phyloP scores from a whole-genome alignment of 1,284 basidiomycete species.

The Fomitopsis palustris region DNA sequence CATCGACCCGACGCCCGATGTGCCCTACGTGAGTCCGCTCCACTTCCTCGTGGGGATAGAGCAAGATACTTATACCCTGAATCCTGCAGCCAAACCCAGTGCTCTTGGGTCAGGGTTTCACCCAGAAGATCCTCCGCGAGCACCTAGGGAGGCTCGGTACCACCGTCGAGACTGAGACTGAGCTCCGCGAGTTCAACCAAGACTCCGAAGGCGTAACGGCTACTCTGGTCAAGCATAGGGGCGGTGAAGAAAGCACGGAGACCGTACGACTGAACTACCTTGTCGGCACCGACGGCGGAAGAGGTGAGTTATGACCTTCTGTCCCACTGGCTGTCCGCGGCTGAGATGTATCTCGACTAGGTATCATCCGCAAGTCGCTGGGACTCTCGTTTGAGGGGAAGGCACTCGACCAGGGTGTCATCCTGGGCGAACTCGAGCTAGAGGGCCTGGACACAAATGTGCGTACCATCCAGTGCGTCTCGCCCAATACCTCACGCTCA shows the following conservation, averaged over 20 bases:
- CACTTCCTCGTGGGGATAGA: too few species aligned
- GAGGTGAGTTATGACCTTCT: conserved; percentile 17
- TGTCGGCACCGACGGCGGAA: conserved; percentile 36
- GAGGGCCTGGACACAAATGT: conserved; percentile 21
- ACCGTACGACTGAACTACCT: conserved; percentile 22
- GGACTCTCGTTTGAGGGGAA: conserved; percentile 29
- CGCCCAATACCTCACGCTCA: not conserved
- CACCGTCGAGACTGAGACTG: conserved; percentile 28
- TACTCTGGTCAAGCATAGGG: conserved; percentile 10
- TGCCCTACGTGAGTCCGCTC: conserved; percentile 18
- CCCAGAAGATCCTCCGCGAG: conserved; percentile 27
- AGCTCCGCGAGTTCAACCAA: conserved; percentile 26
- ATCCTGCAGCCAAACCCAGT: conserved; percentile 1
- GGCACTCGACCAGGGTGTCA: conserved; percentile 23
- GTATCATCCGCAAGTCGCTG: conserved; percentile 24
- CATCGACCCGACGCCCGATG: conserved; percentile 13
- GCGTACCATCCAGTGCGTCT: not conserved
- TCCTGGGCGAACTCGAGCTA: conserved; percentile 28
- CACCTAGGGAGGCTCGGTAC: conserved; percentile 25
- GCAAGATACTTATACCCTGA: not conserved
- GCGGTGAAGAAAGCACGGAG: conserved; percentile 8
- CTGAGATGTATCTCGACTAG: conserved; percentile 6
- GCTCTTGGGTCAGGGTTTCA: conserved; percentile 24
- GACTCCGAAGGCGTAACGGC: conserved; percentile 19
- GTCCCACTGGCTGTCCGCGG: not conserved